phyloP scores from a whole-genome alignment of 345 rosid species.

The Boechera retrofracta region DNA sequence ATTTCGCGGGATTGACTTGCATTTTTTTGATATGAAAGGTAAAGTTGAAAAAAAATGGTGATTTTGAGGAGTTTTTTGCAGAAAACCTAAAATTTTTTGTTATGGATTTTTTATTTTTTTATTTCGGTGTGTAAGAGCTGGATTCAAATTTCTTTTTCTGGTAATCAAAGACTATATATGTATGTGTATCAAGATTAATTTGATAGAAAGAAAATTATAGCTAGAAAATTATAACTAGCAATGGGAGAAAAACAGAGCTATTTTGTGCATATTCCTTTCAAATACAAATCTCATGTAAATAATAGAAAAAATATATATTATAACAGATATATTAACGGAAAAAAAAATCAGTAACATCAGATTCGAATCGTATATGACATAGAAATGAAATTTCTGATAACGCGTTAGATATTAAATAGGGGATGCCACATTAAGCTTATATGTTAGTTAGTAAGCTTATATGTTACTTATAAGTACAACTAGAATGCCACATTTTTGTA shows the following conservation, averaged over 20 bases:
- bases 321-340: not conserved
- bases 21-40: too few species aligned
- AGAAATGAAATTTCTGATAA: too few species aligned
- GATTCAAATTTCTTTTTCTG: not conserved
- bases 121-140: not conserved
- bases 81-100: not conserved
- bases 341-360: not conserved
- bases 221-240: conserved; percentile 1
- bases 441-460: too few species aligned
- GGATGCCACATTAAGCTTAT: too few species aligned
- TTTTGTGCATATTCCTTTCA: not conserved
- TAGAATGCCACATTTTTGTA: too few species aligned
- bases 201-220: conserved; percentile 4
- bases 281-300: conserved; percentile 15
- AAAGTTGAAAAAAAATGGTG: too few species aligned
- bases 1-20: too few species aligned
- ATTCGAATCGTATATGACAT: not conserved
- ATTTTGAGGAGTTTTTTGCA: too few species aligned
- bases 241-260: conserved; percentile 16
- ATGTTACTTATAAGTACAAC: too few species aligned
- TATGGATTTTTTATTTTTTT: not conserved
- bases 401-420: too few species aligned
- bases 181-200: not conserved
- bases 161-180: conserved; percentile 17
- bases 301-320: not conserved